Percentiles rank a stretch among this genome's conserved stretches.
These are phyloP conservation scores for Austropuccinia psidii DNA, from an alignment of 1,284 basidiomycete genomes.

Conservation along the genomic window DNA sequence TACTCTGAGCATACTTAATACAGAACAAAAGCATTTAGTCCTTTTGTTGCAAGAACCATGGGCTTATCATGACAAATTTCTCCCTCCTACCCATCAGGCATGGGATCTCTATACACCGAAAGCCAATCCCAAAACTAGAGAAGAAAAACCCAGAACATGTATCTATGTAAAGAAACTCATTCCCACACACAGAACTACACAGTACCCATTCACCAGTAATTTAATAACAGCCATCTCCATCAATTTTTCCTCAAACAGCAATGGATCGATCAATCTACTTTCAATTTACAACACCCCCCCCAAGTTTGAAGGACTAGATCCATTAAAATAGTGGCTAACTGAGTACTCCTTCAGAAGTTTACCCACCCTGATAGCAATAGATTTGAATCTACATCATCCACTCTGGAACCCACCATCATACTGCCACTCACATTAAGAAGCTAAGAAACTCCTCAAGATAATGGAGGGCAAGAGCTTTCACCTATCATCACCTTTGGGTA, in stretches of 20 bases:
- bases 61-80: neutral
- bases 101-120: neutral
- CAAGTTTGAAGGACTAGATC: too few relatives aligned
- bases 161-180: slow-evolving; percentile 2
- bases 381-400: slow-evolving; percentile 13
- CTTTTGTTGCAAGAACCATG: slow-evolving; percentile 2
- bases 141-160: neutral
- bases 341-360: neutral
- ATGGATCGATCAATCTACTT: neutral
- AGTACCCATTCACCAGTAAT: too few relatives aligned
- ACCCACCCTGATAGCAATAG: neutral
- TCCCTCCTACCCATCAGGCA: neutral
- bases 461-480: neutral
- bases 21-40: neutral
- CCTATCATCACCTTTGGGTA: slow-evolving; percentile 1
- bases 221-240: too few relatives aligned
- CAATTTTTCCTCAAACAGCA: too few relatives aligned
- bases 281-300: neutral
- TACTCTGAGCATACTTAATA: neutral
- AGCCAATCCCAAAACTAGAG: neutral
- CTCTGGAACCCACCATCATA: slow-evolving; percentile 4
- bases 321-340: neutral
- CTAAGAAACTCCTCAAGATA: neutral
- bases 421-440: neutral
- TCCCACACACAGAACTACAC: neutral